Evolutionary conservation across 2,329 filamentous ascomycete species (phyloP), one percentile per base, ranked within the genome.

Genomic region (Stachybotrys chartarum): DNA sequence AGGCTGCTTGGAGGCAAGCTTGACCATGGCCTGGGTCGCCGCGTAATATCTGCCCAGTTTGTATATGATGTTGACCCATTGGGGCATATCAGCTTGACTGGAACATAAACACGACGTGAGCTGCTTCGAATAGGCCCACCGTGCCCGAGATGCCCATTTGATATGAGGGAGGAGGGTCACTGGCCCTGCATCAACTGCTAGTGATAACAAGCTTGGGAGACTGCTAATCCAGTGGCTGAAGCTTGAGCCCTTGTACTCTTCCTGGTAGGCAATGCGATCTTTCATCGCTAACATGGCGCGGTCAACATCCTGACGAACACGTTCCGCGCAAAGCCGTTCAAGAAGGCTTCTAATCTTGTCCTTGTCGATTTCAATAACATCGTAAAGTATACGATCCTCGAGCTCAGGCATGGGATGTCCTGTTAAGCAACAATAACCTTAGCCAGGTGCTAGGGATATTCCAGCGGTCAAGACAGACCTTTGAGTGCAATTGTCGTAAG

Each of bases 1-100:
- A 16, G 63, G 63, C 44, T 64, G 50, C 31, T 64, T 64, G 0
- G 55, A 35, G 11, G 66, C 64, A 7, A 67, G 12, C 18, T 67
- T 67, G 6, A 69, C 56, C 60, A 70, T 64, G 1, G 63, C 56
- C 52, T 65, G 67, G 1, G 59, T 57, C 14, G 65, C 65, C 5
- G 56, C 55, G 16, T 52, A 54, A 54, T 69, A 70, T 1, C 67
- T 66, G 16, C 57, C 66, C 5, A 70, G 31, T 51, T 70, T 70
- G 32, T 68, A 58, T 1, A 64, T 6, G 24, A 30, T 14, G 14
- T 52, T 16, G 2, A 65, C 17, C 59, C 62, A 60, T n/a, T 8
- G 39, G 12, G 58, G 59, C n/a, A 54, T 17, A 18, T 56, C 4
- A n/a, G 8, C 12, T 42, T 52, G 7, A 3, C 45, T 45, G 6